Evolutionary conservation across 176 grass and related monocot species (phyloP).

Genomic region (Musa itinerans): DNA sequence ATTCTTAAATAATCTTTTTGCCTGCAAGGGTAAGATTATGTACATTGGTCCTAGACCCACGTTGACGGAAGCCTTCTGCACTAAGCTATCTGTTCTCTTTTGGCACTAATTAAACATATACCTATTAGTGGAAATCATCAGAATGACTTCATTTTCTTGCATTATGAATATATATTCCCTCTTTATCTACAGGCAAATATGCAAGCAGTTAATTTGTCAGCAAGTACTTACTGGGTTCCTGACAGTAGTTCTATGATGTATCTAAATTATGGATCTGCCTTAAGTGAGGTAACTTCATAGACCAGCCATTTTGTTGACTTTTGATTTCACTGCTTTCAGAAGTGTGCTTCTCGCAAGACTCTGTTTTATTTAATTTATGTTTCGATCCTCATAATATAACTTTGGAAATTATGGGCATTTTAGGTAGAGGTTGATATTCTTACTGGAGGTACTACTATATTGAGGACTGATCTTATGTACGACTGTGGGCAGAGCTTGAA

Average conservation of each 20-base stretch:
- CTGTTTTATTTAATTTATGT: background rate
- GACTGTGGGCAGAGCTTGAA: slow-evolving; percentile 43
- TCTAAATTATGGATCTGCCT: slow-evolving; percentile 34
- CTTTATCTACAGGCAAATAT: slow-evolving; percentile 8
- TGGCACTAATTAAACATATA: too few species aligned
- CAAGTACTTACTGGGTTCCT: slow-evolving; percentile 28
- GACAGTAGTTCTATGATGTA: background rate
- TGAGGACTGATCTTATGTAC: slow-evolving; percentile 29
- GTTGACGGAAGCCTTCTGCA: too few species aligned
- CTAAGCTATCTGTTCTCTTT: too few species aligned
- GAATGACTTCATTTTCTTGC: background rate
- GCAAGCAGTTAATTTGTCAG: slow-evolving; percentile 25
- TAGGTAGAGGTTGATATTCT: slow-evolving; percentile 35
- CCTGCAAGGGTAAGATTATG: too few species aligned
- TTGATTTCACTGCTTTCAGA: background rate
- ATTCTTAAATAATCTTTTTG: too few species aligned
- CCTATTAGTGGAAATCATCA: background rate
- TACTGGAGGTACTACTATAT: slow-evolving; percentile 35
- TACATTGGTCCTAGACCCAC: too few species aligned
- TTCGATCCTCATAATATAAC: background rate
- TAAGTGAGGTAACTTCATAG: slow-evolving; percentile 28
- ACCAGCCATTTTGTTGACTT: background rate
- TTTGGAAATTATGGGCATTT: background rate
- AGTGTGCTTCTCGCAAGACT: background rate
- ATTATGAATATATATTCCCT: background rate